phyloP scores from a whole-genome alignment of 495 filamentous ascomycete species.

The Penicillium samsonianum region DNA sequence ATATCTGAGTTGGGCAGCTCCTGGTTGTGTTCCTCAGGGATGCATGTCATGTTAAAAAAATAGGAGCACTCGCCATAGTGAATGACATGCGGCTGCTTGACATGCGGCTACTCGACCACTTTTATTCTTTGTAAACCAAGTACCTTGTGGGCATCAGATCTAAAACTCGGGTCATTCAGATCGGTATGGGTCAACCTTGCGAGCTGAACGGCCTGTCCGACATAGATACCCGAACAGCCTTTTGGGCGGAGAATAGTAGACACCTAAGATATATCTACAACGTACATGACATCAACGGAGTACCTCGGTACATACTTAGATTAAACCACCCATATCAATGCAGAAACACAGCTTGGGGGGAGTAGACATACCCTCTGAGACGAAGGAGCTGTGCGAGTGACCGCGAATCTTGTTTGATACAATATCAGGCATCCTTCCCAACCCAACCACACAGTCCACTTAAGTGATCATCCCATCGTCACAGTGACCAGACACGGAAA shows the following conservation, averaged over 20 bases:
- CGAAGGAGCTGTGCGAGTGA: not conserved
- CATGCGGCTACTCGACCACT: constrained; percentile 16
- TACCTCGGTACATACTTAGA: not conserved
- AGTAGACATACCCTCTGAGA: not conserved
- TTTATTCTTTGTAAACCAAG: constrained; percentile 27
- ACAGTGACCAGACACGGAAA: constrained; percentile 6
- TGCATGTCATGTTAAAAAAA: constrained; percentile 7
- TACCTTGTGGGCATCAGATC: constrained; percentile 33
- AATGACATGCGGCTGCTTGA: constrained; percentile 14
- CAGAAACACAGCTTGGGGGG: not conserved
- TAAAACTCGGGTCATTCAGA: constrained; percentile 17
- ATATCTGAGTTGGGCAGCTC: not conserved
- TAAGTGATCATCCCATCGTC: constrained; percentile 9
- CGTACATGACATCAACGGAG: not conserved
- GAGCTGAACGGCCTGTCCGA: constrained; percentile 16
- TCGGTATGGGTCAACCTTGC: constrained; percentile 11
- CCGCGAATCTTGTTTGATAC: constrained; percentile 3
- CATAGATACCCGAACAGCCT: constrained; percentile 4
- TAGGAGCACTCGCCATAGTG: constrained; percentile 7
- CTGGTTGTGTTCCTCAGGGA: not conserved
- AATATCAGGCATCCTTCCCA: constrained; percentile 10
- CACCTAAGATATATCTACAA: not conserved
- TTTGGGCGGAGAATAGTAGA: not conserved
- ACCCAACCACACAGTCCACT: constrained; percentile 9
- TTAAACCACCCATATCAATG: not conserved